Conservation (phyloP, 1,284 basidiomycete genomes). For the Peniophora sp. region DNA sequence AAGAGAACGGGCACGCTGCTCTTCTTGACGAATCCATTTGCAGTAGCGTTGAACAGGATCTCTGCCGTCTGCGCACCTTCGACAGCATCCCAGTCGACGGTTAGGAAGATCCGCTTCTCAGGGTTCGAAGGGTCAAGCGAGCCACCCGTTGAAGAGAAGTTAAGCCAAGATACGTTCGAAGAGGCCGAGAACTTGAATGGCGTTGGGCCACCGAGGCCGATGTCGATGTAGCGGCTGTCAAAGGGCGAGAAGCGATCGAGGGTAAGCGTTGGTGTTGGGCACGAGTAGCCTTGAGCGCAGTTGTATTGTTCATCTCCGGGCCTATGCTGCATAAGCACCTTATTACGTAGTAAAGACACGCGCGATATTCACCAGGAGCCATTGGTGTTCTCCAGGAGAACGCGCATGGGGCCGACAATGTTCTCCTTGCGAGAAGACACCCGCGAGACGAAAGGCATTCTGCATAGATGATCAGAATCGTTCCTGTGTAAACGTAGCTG, state of each 20-base stretch:
- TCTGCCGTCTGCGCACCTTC: slow-evolving; percentile 31
- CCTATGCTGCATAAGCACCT: slow-evolving; percentile 24
- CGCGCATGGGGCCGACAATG: slow-evolving; percentile 51
- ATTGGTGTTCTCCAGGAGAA: slow-evolving; percentile 38
- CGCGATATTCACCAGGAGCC: slow-evolving; percentile 45
- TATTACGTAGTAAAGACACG: neutral
- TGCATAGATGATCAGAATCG: slow-evolving; percentile 14
- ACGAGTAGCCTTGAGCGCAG: slow-evolving; percentile 41
- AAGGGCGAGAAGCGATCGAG: slow-evolving; percentile 50
- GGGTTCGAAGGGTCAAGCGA: slow-evolving; percentile 39
- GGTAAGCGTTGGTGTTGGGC: slow-evolving; percentile 40
- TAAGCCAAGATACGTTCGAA: slow-evolving; percentile 47
- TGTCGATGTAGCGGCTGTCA: slow-evolving; percentile 47
- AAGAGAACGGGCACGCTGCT: slow-evolving; percentile 30
- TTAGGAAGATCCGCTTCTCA: slow-evolving; percentile 48
- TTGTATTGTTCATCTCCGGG: slow-evolving; percentile 54
- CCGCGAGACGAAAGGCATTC: slow-evolving; percentile 49
- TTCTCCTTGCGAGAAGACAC: slow-evolving; percentile 51
- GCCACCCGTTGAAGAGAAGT: slow-evolving; percentile 36
- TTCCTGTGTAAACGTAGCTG: neutral
- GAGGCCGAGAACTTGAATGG: slow-evolving; percentile 49
- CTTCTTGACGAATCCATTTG: slow-evolving; percentile 27
- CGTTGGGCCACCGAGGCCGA: slow-evolving; percentile 52
- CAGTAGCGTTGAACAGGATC: slow-evolving; percentile 40
- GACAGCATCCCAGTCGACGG: slow-evolving; percentile 56